These are phyloP conservation scores for Podospora bellae-mahoneyi DNA, from an alignment of 495 filamentous ascomycete genomes.

Conservation along the genomic window DNA sequence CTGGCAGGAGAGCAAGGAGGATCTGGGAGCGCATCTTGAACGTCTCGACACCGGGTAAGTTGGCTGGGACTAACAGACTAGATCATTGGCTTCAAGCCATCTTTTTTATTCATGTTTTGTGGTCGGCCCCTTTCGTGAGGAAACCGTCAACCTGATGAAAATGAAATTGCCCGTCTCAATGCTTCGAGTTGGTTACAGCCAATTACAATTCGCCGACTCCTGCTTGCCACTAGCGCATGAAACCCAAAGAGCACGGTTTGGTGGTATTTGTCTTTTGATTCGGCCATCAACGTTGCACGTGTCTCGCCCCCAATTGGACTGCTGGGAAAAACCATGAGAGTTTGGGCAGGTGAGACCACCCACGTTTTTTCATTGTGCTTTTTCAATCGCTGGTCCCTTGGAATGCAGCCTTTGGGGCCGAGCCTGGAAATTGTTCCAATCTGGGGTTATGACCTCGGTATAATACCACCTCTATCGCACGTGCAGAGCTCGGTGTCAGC, in stretches of 20 bases:
- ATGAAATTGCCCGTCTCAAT: not conserved
- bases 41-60: not conserved
- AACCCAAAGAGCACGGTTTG: not conserved
- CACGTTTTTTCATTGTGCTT: not conserved
- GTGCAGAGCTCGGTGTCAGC: not conserved
- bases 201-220: not conserved
- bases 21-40: constrained; percentile 9
- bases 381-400: not conserved
- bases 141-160: not conserved
- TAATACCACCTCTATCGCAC: not conserved
- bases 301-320: not conserved
- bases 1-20: constrained; percentile 14
- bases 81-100: not conserved
- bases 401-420: not conserved
- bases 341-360: not conserved
- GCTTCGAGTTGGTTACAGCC: not conserved
- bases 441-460: not conserved
- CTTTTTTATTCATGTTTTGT: not conserved
- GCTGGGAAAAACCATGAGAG: not conserved
- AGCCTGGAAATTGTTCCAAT: not conserved
- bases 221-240: constrained; percentile 8
- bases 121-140: not conserved
- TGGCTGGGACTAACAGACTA: not conserved
- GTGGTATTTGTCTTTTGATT: constrained; percentile 1
- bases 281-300: not conserved